Base-by-base conservation (phyloP, 2,329 filamentous ascomycete genomes). In the Ophiocordyceps camponoti-rufipedis region DNA sequence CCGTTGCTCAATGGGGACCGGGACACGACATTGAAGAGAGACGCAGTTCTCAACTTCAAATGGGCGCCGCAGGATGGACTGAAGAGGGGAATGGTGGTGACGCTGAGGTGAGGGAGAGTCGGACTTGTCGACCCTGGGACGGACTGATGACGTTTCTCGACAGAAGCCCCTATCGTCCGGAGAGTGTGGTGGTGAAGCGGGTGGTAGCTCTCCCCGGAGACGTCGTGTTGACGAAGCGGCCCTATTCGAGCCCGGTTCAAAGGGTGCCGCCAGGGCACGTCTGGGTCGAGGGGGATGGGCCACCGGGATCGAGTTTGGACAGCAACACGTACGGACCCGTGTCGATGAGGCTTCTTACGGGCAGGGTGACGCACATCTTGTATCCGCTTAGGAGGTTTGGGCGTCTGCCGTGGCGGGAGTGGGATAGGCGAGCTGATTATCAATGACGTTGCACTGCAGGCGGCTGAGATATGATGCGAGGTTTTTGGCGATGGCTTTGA, bases 241-340 rank as follows among this genome's bases (percentile, higher is more conserved):
- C 78, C 16, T 82, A 78, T 56, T 70, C 75, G 9, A 59, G 69
- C 14, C 53, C 65, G 1, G 69, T 62, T 9, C 66, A 83, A 42
- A 71, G 72, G 50, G 75, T 98, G 19, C 89, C 88, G 5, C 72
- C 72, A 50, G 86, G 86, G 16, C 88, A 96, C 65, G 72, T 96
- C 28, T 98, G 91, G 91, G 78, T 98, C 1, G 89, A 96, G 59
- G 91, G 91, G 1, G 91, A 98, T 58, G 86, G 82, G 12, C 74
- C 74, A 54, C 74, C 75, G 53, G 71, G 74, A 44, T 74, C 75
- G 54, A 85, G 77, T 46, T 61, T 80, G 48, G 91, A 98, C 64
- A 94, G 87, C 62, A 94, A 94, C 62, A 78, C 78, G 12, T 95
- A 93, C 61, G 91, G 91, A 1, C 86, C 91, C 4, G 78, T 93